Conservation (phyloP, 192 early-diverging fungal genomes). For the Backusella luteola region DNA sequence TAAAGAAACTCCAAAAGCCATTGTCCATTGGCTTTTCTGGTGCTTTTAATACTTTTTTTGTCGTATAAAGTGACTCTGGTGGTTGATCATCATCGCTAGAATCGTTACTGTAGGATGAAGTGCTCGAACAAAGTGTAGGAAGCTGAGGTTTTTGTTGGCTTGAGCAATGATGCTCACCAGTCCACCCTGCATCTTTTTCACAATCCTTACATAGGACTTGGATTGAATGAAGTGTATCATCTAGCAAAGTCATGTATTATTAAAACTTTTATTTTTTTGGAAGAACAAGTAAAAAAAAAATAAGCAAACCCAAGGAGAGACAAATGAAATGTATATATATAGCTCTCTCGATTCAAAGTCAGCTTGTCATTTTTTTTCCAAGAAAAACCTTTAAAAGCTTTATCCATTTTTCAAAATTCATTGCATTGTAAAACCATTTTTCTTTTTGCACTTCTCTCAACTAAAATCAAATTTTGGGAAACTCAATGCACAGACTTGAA, state of each 20-base stretch:
- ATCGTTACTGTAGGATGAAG: background rate
- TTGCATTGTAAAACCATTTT: background rate
- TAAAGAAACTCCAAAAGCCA: background rate
- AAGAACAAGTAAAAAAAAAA: background rate
- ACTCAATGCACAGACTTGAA: background rate
- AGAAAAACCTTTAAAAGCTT: background rate
- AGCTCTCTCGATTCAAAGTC: background rate
- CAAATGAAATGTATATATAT: background rate
- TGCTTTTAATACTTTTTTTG: background rate
- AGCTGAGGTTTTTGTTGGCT: background rate
- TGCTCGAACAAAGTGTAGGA: background rate
- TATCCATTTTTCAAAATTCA: background rate
- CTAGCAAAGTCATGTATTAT: background rate
- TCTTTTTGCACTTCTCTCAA: background rate
- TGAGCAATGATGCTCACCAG: background rate
- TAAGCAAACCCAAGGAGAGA: background rate
- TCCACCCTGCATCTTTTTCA: constrained; percentile 50
- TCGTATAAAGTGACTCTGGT: background rate
- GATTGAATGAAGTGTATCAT: background rate
- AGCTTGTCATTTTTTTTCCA: constrained; percentile 1
- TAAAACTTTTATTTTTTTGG: background rate
- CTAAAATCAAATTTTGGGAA: background rate
- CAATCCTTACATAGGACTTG: constrained; percentile 58
- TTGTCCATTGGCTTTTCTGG: background rate
- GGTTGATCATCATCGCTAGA: background rate